phyloP scores from a whole-genome alignment of 805 yeast species.

The Suhomyces sp. region DNA sequence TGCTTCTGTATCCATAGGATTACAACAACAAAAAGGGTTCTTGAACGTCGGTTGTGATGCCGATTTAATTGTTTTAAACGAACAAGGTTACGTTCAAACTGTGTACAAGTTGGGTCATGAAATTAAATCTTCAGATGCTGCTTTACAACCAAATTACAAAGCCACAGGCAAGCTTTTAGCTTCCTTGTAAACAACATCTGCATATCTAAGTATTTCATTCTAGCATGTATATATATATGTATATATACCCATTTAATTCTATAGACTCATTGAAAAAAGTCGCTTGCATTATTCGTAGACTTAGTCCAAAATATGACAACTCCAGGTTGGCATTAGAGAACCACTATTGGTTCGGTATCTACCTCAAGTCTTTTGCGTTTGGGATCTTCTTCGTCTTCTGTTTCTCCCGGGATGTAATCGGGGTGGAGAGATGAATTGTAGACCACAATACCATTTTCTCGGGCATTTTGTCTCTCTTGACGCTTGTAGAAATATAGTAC shows the following conservation, averaged over 20 bases:
- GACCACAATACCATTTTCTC: slow-evolving; percentile 20
- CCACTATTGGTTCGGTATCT: too few relatives aligned
- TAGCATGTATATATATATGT: too few relatives aligned
- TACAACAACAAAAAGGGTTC: slow-evolving; percentile 47
- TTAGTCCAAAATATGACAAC: too few relatives aligned
- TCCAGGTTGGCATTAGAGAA: too few relatives aligned
- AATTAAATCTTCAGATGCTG: slow-evolving; percentile 12
- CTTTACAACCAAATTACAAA: slow-evolving; percentile 4
- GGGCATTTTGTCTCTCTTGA: slow-evolving; percentile 20
- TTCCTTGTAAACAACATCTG: background rate
- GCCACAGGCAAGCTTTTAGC: slow-evolving; percentile 3
- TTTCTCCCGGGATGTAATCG: slow-evolving; percentile 11
- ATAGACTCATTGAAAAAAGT: background rate
- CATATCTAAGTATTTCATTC: background rate
- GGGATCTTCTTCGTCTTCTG: background rate
- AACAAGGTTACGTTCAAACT: slow-evolving; percentile 42
- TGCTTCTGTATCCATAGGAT: slow-evolving; percentile 50
- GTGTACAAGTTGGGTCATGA: slow-evolving; percentile 53
- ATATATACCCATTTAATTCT: slow-evolving; percentile 1
- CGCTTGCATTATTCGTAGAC: too few relatives aligned
- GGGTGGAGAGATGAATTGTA: slow-evolving; percentile 21
- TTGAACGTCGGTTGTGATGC: slow-evolving; percentile 56
- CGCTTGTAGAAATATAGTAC: slow-evolving; percentile 21
- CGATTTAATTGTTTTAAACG: slow-evolving; percentile 49
- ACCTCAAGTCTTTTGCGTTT: background rate